Evolutionary conservation across 495 filamentous ascomycete species (phyloP), one percentile per base, ranked within the genome.

Genomic region (Poronia punctata): DNA sequence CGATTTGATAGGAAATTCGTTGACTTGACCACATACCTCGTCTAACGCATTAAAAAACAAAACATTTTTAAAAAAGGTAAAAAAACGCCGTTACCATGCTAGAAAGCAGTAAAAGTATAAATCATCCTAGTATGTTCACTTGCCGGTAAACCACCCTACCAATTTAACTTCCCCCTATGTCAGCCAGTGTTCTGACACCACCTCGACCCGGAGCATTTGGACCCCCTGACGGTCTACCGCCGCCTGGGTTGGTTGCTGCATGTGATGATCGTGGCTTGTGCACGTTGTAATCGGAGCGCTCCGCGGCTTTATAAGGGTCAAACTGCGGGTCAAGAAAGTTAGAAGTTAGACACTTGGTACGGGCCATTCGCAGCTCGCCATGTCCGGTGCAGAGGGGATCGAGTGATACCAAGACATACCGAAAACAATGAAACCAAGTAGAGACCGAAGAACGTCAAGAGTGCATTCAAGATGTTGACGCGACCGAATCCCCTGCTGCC

Each of bases 261-360:
- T 53, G 46, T 18, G 45, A 42, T 9, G 53, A 39, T 10, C 50
- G 50, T 3, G 58, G 56, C 19, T 56, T 63, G 14, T 66, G 58
- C 28, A 78, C 60, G 47, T 85, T 86, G 60, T 82, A 87, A 14
- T 62, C 52, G 2, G 79, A 84, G 18, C 64, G 66, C 54, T 81
- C 71, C 0, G 80, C 83, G 7, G 82, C 67, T 38, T 63, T 63
- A 61, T 84, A 83, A 1, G 80, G 70, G 46, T 86, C 81, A 32
- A 85, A 61, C 78, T 82, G 50, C 4, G 15, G n/a, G n/a, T n/a
- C n/a, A n/a, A n/a, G n/a, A n/a, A n/a, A n/a, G n/a, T n/a, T n/a
- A n/a, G n/a, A n/a, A n/a, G n/a, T n/a, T n/a, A n/a, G n/a, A n/a
- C n/a, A n/a, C n/a, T n/a, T n/a, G n/a, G n/a, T n/a, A n/a, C n/a